Percentiles rank a stretch among this genome's conserved stretches.
These are phyloP conservation scores for Tricholoma sp. DNA, from an alignment of 768 basidiomycete genomes.

Conservation along the genomic window DNA sequence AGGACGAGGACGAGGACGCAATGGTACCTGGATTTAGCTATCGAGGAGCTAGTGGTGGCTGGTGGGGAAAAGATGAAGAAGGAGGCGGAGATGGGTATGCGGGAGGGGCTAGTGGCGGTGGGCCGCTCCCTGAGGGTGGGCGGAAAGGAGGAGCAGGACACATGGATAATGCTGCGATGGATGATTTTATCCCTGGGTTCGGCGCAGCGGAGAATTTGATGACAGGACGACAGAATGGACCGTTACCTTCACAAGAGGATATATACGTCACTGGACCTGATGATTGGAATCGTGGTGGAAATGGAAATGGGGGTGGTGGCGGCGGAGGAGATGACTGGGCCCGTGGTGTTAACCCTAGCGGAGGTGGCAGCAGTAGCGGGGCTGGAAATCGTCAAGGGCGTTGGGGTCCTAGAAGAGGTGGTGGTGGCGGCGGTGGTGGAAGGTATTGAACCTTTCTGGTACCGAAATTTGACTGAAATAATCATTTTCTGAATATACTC, in stretches of 20 bases:
- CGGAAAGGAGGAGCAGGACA: slow-evolving; percentile 14
- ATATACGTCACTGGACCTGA: slow-evolving; percentile 35
- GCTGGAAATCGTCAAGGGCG: slow-evolving; percentile 19
- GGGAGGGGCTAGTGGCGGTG: slow-evolving; percentile 7
- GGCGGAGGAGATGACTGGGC: slow-evolving; percentile 25
- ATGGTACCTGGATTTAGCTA: slow-evolving; percentile 73
- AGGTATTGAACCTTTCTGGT: slow-evolving; percentile 13
- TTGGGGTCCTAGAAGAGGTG: slow-evolving; percentile 25
- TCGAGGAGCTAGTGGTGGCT: slow-evolving; percentile 24
- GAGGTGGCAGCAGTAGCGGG: slow-evolving; percentile 23
- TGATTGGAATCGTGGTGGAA: slow-evolving; percentile 34
- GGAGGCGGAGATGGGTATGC: slow-evolving; percentile 36
- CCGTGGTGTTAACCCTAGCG: slow-evolving; percentile 19
- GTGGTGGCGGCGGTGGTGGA: slow-evolving; percentile 14
- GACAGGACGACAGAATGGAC: slow-evolving; percentile 25
- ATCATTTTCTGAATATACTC: neutral
- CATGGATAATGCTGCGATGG: slow-evolving; percentile 30
- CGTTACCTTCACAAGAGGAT: slow-evolving; percentile 42
- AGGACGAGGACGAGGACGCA: slow-evolving; percentile 71
- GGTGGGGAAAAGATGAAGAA: slow-evolving; percentile 31
- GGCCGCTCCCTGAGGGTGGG: slow-evolving; percentile 14
- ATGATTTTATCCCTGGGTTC: slow-evolving; percentile 65
- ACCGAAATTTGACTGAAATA: too few species aligned
- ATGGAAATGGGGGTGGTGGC: slow-evolving; percentile 24
- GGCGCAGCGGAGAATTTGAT: slow-evolving; percentile 27